These are phyloP conservation scores for Hericium erinaceus DNA, from an alignment of 768 basidiomycete species.

Conservation along the genomic window DNA sequence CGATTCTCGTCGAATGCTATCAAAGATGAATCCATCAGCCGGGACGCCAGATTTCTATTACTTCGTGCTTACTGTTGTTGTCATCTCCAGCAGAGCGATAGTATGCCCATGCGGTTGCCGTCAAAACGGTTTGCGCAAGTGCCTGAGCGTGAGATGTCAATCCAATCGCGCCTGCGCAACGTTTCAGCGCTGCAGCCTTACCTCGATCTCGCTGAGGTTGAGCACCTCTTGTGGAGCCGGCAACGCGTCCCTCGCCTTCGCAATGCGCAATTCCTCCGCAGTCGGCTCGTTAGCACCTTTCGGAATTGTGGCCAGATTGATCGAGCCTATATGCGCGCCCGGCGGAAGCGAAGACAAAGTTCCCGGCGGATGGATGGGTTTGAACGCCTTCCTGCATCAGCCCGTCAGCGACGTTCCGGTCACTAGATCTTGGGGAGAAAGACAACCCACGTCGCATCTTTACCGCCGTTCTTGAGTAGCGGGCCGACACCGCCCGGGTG, in stretches of 20 bases:
- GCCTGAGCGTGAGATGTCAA: conserved; percentile 6
- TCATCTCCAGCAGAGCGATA: conserved; percentile 22
- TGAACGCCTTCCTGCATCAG: conserved; percentile 14
- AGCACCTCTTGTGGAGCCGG: conserved; percentile 18
- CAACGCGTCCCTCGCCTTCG: conserved; percentile 15
- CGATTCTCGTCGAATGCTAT: conserved; percentile 17
- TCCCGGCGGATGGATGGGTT: conserved; percentile 9
- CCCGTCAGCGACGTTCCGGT: not conserved
- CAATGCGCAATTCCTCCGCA: conserved; percentile 21
- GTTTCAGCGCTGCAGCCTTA: conserved; percentile 1
- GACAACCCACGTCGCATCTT: conserved; percentile 69
- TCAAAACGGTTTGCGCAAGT: conserved; percentile 19
- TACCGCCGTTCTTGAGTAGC: conserved; percentile 82
- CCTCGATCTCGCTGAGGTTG: conserved; percentile 22
- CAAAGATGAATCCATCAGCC: not conserved
- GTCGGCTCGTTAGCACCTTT: conserved; percentile 10
- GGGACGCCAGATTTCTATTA: not conserved
- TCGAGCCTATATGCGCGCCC: conserved; percentile 19
- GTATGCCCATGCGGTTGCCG: conserved; percentile 21
- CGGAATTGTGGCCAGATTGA: conserved; percentile 20
- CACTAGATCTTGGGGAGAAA: not conserved
- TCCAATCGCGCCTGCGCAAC: not conserved
- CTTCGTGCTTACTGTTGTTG: conserved; percentile 13
- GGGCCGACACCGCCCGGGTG: conserved; percentile 67
- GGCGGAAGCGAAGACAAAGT: conserved; percentile 17